These are phyloP conservation scores for Talaromyces sp. DNA, from an alignment of 2,329 filamentous ascomycete genomes.

Conservation along the genomic window DNA sequence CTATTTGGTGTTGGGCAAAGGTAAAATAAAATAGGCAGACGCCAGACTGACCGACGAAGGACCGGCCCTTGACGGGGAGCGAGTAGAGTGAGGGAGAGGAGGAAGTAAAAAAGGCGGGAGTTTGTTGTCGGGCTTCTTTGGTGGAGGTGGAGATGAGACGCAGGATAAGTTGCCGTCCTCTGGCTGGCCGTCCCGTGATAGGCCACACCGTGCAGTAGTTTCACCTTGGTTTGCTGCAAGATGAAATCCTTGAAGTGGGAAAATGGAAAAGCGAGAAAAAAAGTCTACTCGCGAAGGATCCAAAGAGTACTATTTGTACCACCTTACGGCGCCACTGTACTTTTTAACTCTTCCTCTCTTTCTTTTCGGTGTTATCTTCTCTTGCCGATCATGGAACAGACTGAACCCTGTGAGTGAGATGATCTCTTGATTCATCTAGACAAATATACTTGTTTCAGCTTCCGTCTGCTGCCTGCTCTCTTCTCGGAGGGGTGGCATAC, in stretches of 20 bases:
- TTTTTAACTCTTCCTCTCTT: background rate
- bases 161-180: constrained; percentile 10
- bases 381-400: background rate
- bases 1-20: background rate
- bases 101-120: background rate
- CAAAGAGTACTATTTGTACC: constrained; percentile 1
- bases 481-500: background rate
- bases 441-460: background rate
- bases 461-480: background rate
- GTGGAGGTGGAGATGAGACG: constrained; percentile 5
- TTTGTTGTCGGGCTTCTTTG: background rate
- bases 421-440: background rate
- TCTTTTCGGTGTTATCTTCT: background rate
- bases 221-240: constrained; percentile 5
- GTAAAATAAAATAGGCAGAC: background rate
- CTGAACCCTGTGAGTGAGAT: background rate
- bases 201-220: constrained; percentile 12
- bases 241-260: background rate
- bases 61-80: constrained; percentile 1
- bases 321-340: background rate
- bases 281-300: background rate
- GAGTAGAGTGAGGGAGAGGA: background rate
- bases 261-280: background rate
- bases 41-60: background rate
- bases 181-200: constrained; percentile 9